A percentile compares a stretch with the other conserved stretches of the same genome.
phyloP scores from a whole-genome alignment of 2,329 filamentous ascomycete genomes.

The Fusarium poae region DNA sequence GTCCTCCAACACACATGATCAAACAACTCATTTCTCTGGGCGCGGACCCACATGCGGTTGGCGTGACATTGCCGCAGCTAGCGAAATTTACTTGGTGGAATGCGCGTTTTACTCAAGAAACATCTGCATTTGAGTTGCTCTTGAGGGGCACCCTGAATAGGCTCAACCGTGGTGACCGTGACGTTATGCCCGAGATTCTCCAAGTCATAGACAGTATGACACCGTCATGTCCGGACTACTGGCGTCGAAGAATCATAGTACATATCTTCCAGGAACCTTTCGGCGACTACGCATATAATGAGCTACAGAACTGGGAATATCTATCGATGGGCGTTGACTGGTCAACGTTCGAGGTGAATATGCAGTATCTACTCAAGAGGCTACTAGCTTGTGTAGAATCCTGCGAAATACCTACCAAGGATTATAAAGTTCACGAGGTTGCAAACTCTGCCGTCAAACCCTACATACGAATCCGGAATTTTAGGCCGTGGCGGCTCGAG shows the following conservation, averaged over 20 bases:
- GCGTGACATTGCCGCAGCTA: fast-evolving
- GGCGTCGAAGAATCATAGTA: not conserved
- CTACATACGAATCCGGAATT: fast-evolving
- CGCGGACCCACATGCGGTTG: not conserved
- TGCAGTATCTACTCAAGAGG: fast-evolving
- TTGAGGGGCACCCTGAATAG: fast-evolving
- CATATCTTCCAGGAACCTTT: too few species aligned
- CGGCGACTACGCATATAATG: too few species aligned
- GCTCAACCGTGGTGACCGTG: fast-evolving
- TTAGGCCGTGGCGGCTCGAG: fast-evolving
- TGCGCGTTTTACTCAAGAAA: fast-evolving
- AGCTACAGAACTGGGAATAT: not conserved
- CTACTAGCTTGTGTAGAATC: fast-evolving
- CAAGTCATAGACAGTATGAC: fast-evolving
- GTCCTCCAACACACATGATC: fast-evolving
- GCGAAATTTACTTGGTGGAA: fast-evolving
- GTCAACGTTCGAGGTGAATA: not conserved
- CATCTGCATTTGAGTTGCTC: not conserved
- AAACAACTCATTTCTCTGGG: not conserved
- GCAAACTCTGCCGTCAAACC: fast-evolving
- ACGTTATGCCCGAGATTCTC: fast-evolving
- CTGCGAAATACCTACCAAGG: fast-evolving
- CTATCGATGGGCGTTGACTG: not conserved
- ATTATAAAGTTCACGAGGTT: fast-evolving
- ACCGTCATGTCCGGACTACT: not conserved